phyloP scores from a whole-genome alignment of 768 basidiomycete species.

The Russula vinacea region DNA sequence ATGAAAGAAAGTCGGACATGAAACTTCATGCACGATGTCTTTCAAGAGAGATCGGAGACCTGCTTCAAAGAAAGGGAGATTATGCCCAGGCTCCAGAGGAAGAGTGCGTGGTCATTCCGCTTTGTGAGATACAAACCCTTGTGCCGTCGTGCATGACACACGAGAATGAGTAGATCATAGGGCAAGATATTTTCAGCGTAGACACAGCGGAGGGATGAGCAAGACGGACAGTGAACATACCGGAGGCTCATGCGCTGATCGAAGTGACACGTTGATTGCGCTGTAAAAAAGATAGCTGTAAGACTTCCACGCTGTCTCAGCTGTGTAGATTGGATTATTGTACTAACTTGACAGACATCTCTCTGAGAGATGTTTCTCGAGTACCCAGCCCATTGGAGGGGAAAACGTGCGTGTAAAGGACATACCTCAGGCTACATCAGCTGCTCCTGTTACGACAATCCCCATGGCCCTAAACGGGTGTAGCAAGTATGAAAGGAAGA shows the following conservation, averaged over 20 bases:
- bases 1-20: constrained; percentile 23
- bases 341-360: neutral
- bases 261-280: neutral
- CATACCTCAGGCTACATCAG: constrained; percentile 9
- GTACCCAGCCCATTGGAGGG: neutral
- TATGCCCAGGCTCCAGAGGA: neutral
- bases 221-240: neutral
- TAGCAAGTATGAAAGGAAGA: neutral
- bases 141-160: neutral
- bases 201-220: neutral
- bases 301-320: neutral
- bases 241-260: constrained; percentile 2
- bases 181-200: neutral
- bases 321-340: neutral
- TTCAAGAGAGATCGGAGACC: constrained; percentile 1
- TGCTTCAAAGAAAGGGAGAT: neutral
- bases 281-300: neutral
- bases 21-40: constrained; percentile 3
- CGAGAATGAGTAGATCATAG: neutral
- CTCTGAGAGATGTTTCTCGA: neutral
- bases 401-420: neutral
- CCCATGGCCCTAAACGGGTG: constrained; percentile 4
- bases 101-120: neutral
- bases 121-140: neutral
- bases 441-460: neutral